Evolutionary conservation across 1,284 basidiomycete genomes (phyloP).

Genomic region (Moesziomyces aphidis): DNA sequence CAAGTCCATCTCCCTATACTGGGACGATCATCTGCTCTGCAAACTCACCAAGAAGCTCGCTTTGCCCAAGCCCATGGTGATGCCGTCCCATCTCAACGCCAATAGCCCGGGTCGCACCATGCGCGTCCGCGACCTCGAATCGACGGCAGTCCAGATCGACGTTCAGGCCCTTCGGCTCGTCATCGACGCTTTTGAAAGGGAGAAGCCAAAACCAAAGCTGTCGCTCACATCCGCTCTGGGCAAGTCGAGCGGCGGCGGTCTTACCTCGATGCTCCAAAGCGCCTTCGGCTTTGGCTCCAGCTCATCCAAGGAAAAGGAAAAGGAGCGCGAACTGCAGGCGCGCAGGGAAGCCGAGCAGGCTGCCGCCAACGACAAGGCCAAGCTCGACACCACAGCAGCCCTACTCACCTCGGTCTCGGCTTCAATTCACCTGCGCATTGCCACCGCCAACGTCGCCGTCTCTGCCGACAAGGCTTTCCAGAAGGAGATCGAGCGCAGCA

Average conservation of each 20-base stretch:
- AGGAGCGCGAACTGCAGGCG: conserved; percentile 29
- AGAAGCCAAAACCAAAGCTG: conserved; percentile 71
- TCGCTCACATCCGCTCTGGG: conserved; percentile 53
- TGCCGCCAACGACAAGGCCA: conserved; percentile 19
- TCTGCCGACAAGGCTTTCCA: conserved; percentile 79
- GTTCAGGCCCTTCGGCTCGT: conserved; percentile 86
- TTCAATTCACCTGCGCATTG: conserved; percentile 82
- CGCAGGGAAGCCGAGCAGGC: conserved; percentile 22
- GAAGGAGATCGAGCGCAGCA: conserved; percentile 86
- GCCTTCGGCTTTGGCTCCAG: conserved; percentile 68
- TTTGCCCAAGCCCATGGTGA: conserved; percentile 72
- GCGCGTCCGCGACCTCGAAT: conserved; percentile 76
- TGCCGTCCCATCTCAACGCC: conserved; percentile 72
- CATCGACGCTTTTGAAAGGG: conserved; percentile 76
- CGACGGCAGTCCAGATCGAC: conserved; percentile 81
- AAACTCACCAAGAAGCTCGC: conserved; percentile 79
- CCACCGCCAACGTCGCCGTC: conserved; percentile 83
- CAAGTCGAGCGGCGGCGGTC: conserved; percentile 62
- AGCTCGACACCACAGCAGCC: conserved; percentile 27
- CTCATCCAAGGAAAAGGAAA: conserved; percentile 41
- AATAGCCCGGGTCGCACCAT: conserved; percentile 74
- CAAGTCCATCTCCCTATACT: conserved; percentile 73
- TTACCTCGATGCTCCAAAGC: conserved; percentile 66
- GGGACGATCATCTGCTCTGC: conserved; percentile 80
- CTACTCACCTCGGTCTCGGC: conserved; percentile 69